Evolutionary conservation across 495 filamentous ascomycete species (phyloP), one percentile per base, ranked within the genome.

Genomic region (Echria macrotheca): DNA sequence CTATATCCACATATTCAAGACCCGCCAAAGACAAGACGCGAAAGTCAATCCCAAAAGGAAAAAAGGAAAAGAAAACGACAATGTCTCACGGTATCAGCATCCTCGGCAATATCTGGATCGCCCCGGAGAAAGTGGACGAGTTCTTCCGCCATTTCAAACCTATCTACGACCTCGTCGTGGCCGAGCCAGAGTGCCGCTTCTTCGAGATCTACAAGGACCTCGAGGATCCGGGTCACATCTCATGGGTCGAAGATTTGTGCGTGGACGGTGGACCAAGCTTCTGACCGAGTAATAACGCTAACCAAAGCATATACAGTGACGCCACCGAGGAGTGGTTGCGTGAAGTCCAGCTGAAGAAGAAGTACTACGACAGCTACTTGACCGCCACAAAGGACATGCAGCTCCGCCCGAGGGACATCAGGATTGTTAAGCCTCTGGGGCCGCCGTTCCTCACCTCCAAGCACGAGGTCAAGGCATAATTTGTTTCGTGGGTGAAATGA

Each of bases 101-200:
- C 42, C 15, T 18, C 6, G 25, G 28, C 21, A 44, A 22, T 1
- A 25, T 44, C 41, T 25, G 31, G 23, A 44, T 31, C 12, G 41
- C 22, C 25, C 41, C 25, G 10, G 33, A 7, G 39, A 35, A 37
- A n/a, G 33, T 10, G 36, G 41, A 1, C 17, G 38, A n/a, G 43
- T 45, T 44, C 24, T 44, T 44, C 11, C 2, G 5, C 3, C 23
- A 14, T 25, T 44, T 44, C 25, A 44, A 31, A 17, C 41, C 41
- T n/a, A n/a, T 44, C 14, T 44, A 44, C 25, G 25, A 44, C 4
- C 2, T 1, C 4, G 41, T 44, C 24, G 18, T 44, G 14, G 41
- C 41, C 11, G 41, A 44, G 41, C 41, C 41, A 12, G 41, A 44
- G 25, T 18, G 14, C 23, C 41, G 41, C 24, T 44, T 44, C 41